Percentiles rank a stretch among this genome's conserved stretches.
Conservation (phyloP, 192 early-diverging fungal species). For the Backusella luteola region DNA sequence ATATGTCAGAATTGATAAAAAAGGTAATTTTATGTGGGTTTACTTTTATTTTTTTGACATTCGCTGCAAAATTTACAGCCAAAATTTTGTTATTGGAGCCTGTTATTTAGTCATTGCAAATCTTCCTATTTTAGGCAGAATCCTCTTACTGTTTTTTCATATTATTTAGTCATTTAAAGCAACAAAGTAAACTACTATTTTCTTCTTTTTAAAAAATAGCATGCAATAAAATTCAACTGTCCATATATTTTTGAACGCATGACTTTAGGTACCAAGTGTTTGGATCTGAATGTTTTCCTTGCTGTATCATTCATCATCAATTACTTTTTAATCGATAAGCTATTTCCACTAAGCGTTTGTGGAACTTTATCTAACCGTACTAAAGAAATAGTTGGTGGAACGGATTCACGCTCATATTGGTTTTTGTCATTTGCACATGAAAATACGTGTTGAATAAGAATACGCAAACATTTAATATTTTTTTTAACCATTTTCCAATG, state of each 20-base stretch:
- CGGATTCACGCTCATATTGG: neutral
- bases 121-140: neutral
- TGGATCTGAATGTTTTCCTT: neutral
- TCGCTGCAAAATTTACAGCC: neutral
- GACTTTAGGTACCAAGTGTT: neutral
- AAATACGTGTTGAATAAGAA: neutral
- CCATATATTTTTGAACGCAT: neutral
- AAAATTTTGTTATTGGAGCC: neutral
- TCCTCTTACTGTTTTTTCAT: neutral
- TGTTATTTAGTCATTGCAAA: neutral
- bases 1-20: neutral
- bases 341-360: neutral
- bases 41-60: neutral
- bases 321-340: neutral
- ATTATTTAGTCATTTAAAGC: neutral
- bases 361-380: neutral
- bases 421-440: neutral
- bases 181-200: neutral
- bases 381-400: neutral
- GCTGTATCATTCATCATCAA: neutral
- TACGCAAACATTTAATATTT: neutral
- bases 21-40: neutral
- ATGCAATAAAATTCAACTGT: neutral
- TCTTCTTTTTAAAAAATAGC: neutral
- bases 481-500: neutral